These are phyloP conservation scores for Carex cristatella DNA, from an alignment of 176 grass and related monocot genomes.

Conservation along the genomic window DNA sequence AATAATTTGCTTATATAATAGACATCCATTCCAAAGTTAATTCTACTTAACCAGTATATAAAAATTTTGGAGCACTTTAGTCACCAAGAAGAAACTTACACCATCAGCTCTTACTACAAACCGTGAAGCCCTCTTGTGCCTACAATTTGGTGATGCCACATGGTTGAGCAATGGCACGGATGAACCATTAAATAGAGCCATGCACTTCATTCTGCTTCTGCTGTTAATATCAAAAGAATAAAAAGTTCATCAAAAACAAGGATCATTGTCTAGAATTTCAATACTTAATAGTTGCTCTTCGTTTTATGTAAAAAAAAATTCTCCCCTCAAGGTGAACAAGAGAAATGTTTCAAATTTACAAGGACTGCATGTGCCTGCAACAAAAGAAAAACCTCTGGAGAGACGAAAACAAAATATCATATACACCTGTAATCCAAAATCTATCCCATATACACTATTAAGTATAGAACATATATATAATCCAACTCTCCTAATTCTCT, in stretches of 20 bases:
- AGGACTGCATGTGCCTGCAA: neutral
- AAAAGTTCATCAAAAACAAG: neutral
- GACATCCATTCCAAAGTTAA: constrained; percentile 9
- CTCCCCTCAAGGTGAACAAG: neutral
- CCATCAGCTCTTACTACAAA: constrained; percentile 80
- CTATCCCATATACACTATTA: neutral
- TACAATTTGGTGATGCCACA: constrained; percentile 32
- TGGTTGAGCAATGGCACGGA: constrained; percentile 39
- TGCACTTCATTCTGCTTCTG: constrained; percentile 41
- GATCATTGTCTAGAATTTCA: neutral
- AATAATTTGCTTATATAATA: neutral
- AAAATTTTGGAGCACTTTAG: neutral
- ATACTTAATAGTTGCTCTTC: neutral
- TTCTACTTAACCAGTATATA: constrained; percentile 8
- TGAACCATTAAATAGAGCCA: constrained; percentile 39
- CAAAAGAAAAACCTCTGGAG: too few relatives aligned
- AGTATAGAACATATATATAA: neutral
- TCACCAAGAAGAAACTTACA: constrained; percentile 48
- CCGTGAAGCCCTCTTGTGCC: constrained; percentile 43
- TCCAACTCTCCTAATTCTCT: neutral
- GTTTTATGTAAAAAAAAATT: neutral
- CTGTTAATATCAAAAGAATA: constrained; percentile 35
- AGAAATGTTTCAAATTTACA: neutral
- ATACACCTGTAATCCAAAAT: neutral
- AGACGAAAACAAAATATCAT: neutral